phyloP scores from a whole-genome alignment of 192 early-diverging fungal species.

The Diversispora epigaea region DNA sequence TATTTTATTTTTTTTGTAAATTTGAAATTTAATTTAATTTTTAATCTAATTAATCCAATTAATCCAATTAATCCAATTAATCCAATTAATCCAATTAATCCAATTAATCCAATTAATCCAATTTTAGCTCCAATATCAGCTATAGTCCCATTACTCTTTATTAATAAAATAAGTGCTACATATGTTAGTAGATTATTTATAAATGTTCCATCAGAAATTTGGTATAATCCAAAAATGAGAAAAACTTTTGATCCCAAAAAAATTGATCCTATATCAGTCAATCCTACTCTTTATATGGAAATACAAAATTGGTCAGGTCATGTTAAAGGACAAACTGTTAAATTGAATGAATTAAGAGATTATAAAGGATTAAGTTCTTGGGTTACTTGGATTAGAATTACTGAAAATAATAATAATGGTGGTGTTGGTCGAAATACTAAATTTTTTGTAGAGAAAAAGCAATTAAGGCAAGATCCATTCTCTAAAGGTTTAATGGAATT shows the following conservation, averaged over 20 bases:
- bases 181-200: constrained; percentile 14
- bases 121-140: not conserved
- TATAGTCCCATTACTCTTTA: not conserved
- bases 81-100: no score
- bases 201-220: not conserved
- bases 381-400: constrained; percentile 4
- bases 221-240: not conserved
- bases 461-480: constrained; percentile 2
- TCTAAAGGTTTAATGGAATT: constrained; percentile 22
- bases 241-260: not conserved
- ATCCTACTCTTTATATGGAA: constrained; percentile 14
- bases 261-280: not conserved
- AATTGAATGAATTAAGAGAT: constrained; percentile 11
- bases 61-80: no score
- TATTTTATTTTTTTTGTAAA: not conserved
- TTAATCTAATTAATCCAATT: no score
- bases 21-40: no score
- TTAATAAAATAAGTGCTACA: constrained; percentile 17
- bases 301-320: not conserved
- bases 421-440: not conserved
- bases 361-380: not conserved
- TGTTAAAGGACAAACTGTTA: not conserved
- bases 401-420: not conserved
- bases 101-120: no score
- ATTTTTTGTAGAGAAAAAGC: constrained; percentile 14